A percentile compares a stretch with the other conserved stretches of the same genome.
phyloP scores from a whole-genome alignment of 2,329 filamentous ascomycete species.

The Tolypocladium album region DNA sequence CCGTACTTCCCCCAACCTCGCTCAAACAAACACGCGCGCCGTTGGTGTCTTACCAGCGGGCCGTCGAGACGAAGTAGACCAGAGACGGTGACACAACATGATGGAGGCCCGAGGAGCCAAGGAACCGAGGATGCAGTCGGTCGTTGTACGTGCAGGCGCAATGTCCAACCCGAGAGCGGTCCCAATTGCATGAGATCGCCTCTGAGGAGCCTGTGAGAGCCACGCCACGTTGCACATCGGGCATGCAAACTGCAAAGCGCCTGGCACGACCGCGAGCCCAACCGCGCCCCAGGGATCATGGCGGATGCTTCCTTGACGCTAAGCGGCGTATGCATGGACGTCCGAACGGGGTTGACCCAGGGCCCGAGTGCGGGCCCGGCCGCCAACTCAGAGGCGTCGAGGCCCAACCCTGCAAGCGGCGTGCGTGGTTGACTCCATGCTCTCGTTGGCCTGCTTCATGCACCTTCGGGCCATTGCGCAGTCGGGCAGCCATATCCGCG shows the following conservation, averaged over 20 bases:
- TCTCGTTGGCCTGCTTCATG: slow-evolving; percentile 2
- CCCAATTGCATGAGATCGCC: neutral
- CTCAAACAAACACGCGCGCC: neutral
- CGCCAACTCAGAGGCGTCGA: slow-evolving; percentile 6
- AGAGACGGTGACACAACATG: neutral
- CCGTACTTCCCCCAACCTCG: neutral
- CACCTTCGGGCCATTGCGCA: slow-evolving; percentile 3
- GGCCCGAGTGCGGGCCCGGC: neutral
- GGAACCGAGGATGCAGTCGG: neutral
- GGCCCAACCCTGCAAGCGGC: slow-evolving; percentile 4
- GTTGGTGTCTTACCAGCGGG: neutral
- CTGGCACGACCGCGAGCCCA: slow-evolving; percentile 3
- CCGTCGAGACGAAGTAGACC: neutral
- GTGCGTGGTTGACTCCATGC: neutral
- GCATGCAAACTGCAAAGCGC: slow-evolving; percentile 14
- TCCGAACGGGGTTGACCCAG: slow-evolving; percentile 1
- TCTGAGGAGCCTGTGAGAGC: slow-evolving; percentile 5
- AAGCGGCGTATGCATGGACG: slow-evolving; percentile 4
- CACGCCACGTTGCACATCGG: slow-evolving; percentile 24
- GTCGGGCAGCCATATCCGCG: slow-evolving; percentile 18
- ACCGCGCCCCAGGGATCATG: neutral
- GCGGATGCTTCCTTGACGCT: slow-evolving; percentile 7
- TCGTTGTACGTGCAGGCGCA: neutral
- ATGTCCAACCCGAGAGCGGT: neutral
- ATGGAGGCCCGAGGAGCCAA: neutral